phyloP scores from a whole-genome alignment of 129 eudicot genomes.

The Mikania micrantha region DNA sequence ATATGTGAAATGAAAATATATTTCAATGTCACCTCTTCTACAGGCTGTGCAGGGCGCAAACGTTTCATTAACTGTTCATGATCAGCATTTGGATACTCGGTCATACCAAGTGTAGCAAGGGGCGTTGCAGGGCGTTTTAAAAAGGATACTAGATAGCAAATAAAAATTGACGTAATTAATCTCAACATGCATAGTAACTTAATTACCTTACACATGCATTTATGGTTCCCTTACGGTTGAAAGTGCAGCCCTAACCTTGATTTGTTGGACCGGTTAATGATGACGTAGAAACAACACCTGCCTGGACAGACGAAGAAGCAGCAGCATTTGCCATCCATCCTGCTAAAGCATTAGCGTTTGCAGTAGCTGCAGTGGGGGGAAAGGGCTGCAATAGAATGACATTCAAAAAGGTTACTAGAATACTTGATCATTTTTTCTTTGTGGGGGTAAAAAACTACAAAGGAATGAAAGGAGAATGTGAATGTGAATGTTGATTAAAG shows the following conservation, averaged over 20 bases:
- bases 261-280: constrained; percentile 70
- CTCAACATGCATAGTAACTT: not conserved
- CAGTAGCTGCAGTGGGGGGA: constrained; percentile 65
- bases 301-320: constrained; percentile 83
- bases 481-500: not conserved
- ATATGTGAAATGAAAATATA: not conserved
- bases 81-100: constrained; percentile 66
- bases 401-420: not conserved
- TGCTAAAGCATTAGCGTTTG: constrained; percentile 76
- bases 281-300: constrained; percentile 77
- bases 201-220: not conserved
- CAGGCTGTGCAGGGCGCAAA: constrained; percentile 68
- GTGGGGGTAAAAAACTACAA: not conserved
- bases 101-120: constrained; percentile 57
- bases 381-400: constrained; percentile 53
- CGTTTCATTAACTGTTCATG: constrained; percentile 88
- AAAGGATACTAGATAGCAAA: constrained; percentile 34
- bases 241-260: constrained; percentile 67
- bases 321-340: constrained; percentile 91
- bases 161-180: not conserved
- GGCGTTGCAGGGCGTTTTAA: constrained; percentile 73
- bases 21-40: constrained; percentile 64
- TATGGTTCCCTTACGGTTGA: no score
- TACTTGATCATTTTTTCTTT: not conserved
- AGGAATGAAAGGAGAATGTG: not conserved